Conservation (phyloP, 768 basidiomycete genomes). For the Trametes villosa region DNA sequence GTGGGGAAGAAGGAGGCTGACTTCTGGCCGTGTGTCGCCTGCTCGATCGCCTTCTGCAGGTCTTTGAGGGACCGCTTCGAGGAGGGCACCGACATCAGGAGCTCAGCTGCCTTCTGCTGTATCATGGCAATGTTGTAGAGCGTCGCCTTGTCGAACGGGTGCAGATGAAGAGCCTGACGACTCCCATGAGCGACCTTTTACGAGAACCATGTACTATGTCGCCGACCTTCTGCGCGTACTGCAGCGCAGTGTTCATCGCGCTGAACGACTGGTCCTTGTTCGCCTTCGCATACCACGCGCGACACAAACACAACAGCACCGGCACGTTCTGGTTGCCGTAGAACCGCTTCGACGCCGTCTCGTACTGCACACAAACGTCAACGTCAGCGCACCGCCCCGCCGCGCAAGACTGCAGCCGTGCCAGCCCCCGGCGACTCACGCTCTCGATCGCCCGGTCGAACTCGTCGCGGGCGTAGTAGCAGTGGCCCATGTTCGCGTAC, state of each 20-base stretch:
- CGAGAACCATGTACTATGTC: not conserved
- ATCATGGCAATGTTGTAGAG: constrained; percentile 98
- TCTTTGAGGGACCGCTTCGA: constrained; percentile 83
- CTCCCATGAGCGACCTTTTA: not conserved
- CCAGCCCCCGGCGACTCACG: constrained; percentile 50
- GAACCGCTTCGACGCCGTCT: constrained; percentile 83
- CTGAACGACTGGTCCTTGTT: constrained; percentile 84
- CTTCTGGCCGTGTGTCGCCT: constrained; percentile 88
- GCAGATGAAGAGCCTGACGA: constrained; percentile 77
- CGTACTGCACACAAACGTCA: constrained; percentile 62
- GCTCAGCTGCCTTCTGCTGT: constrained; percentile 93
- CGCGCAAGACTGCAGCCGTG: not conserved
- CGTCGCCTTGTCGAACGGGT: constrained; percentile 88
- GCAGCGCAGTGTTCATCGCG: constrained; percentile 83
- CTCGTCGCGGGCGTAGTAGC: constrained; percentile 90
- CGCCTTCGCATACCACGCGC: constrained; percentile 94
- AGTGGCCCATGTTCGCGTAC: constrained; percentile 96
- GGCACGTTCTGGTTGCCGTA: constrained; percentile 75
- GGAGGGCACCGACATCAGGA: constrained; percentile 74
- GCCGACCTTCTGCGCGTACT: constrained; percentile 77
- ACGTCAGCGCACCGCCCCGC: not conserved
- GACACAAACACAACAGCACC: constrained; percentile 82
- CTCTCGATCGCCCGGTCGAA: constrained; percentile 96
- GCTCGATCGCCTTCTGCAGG: constrained; percentile 74
- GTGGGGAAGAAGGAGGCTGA: constrained; percentile 39